Conservation (phyloP, 129 eudicot species). For the Escallonia rubra region DNA sequence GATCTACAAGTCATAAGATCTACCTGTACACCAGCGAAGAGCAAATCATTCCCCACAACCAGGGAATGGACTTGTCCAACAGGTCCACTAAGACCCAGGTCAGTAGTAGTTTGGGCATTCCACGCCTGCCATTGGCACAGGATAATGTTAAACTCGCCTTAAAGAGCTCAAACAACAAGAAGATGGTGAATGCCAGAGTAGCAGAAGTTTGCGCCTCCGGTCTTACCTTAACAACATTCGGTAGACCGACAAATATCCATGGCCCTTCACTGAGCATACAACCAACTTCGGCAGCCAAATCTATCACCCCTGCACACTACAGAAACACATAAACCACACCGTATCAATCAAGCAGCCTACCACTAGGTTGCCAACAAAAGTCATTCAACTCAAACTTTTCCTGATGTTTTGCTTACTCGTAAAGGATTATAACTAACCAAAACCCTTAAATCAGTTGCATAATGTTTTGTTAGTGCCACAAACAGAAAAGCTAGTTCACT, state of each 20-base stretch:
- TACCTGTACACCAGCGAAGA: slow-evolving; percentile 95
- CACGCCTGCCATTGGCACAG: slow-evolving; percentile 54
- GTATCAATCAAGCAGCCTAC: slow-evolving; percentile 3
- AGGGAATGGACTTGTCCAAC: slow-evolving; percentile 90
- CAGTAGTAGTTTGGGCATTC: slow-evolving; percentile 74
- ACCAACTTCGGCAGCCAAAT: slow-evolving; percentile 76
- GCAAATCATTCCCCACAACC: slow-evolving; percentile 77
- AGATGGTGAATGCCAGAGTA: not conserved
- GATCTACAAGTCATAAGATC: not conserved
- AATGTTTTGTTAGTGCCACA: too few species aligned
- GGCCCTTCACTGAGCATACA: slow-evolving; percentile 98
- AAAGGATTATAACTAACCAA: too few species aligned
- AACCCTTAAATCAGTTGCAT: too few species aligned
- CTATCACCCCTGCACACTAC: slow-evolving; percentile 70
- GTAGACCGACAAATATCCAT: slow-evolving; percentile 86
- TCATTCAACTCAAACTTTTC: too few species aligned
- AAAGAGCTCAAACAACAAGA: not conserved
- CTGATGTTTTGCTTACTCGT: too few species aligned
- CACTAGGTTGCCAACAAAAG: not conserved
- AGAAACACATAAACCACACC: slow-evolving; percentile 21
- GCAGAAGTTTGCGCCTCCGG: not conserved
- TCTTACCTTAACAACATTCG: slow-evolving; percentile 81
- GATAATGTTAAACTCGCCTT: not conserved
- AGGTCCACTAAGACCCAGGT: slow-evolving; percentile 81
- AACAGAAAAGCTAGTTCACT: too few species aligned